phyloP scores from a whole-genome alignment of 345 rosid genomes.

The Trapa bicornis region DNA sequence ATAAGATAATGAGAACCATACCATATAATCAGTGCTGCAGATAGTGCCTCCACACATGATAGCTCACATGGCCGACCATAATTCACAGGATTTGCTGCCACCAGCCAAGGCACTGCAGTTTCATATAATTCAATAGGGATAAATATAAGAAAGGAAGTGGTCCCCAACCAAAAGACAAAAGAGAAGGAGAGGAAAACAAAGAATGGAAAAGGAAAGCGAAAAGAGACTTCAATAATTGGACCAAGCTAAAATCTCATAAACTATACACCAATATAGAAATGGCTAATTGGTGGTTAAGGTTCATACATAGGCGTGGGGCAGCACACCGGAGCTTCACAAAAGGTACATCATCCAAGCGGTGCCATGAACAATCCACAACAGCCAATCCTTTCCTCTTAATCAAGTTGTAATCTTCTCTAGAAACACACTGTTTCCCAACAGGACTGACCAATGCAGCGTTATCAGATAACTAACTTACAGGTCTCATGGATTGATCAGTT shows the following conservation, averaged over 20 bases:
- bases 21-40: constrained; percentile 91
- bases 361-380: constrained; percentile 99
- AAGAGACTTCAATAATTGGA: neutral
- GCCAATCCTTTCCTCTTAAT: constrained; percentile 81
- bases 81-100: constrained; percentile 96
- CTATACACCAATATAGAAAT: neutral
- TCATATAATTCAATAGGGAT: constrained; percentile 6
- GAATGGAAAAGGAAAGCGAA: neutral
- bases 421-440: constrained; percentile 75
- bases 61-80: constrained; percentile 91
- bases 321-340: constrained; percentile 80
- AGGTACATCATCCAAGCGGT: constrained; percentile 85
- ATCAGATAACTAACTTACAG: neutral
- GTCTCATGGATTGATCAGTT: neutral
- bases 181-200: neutral
- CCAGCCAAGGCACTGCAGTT: constrained; percentile 91
- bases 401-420: constrained; percentile 68
- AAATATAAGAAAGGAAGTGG: neutral
- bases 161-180: neutral
- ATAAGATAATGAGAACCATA: constrained; percentile 10
- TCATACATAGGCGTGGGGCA: constrained; percentile 86
- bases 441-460: constrained; percentile 40
- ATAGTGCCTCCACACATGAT: constrained; percentile 90
- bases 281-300: constrained; percentile 10
- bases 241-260: neutral